Conservation (phyloP, 495 filamentous ascomycete species). For the Sphaerosporella brunnea region DNA sequence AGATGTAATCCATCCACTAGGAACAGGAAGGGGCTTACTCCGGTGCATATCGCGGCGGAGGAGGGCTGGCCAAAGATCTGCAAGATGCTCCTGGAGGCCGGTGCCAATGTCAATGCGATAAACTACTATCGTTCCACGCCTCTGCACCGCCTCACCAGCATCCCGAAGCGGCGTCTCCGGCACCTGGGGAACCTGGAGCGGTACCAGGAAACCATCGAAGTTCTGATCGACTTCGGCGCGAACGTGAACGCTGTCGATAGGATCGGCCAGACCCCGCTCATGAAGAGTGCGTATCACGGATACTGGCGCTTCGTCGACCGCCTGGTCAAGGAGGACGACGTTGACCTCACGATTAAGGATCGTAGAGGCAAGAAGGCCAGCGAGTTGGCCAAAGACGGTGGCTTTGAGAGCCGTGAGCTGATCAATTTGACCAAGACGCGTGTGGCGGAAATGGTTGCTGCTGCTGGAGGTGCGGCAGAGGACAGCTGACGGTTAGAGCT, state of each 20-base stretch:
- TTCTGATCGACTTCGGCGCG: not conserved
- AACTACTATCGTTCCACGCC: constrained; percentile 5
- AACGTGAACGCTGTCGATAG: not conserved
- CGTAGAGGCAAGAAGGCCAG: not conserved
- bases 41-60: not conserved
- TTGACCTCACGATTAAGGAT: constrained; percentile 1
- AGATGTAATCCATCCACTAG: not conserved
- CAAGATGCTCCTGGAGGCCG: not conserved
- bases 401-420: not conserved
- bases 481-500: no score
- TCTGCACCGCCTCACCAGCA: not conserved
- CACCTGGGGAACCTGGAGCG: not conserved
- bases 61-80: not conserved
- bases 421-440: no score
- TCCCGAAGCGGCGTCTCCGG: not conserved
- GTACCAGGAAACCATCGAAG: not conserved
- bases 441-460: no score
- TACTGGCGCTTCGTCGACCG: not conserved
- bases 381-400: not conserved
- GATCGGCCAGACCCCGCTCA: constrained; percentile 1
- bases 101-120: not conserved
- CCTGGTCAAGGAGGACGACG: not conserved
- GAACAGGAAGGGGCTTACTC: constrained; percentile 1
- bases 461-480: no score
- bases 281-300: not conserved